These are phyloP conservation scores for Lodderomyces margitis DNA, from an alignment of 1,139 yeast species.

Conservation along the genomic window DNA sequence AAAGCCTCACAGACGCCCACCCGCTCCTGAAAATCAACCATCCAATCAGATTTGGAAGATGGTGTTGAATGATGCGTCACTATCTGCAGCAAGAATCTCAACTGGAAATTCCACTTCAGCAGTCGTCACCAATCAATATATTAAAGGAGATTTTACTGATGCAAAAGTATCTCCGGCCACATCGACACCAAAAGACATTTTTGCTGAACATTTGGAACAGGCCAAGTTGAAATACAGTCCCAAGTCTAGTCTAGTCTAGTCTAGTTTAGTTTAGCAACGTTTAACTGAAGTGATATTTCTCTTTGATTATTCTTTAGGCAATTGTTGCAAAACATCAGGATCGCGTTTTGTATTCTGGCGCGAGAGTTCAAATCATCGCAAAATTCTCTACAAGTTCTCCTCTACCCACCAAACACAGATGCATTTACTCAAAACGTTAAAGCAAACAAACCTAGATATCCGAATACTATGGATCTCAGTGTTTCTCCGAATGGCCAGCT, in stretches of 20 bases:
- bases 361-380: too few relatives aligned
- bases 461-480: slow-evolving; percentile 69
- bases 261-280: too few relatives aligned
- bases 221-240: slow-evolving; percentile 11
- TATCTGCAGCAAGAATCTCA: slow-evolving; percentile 51
- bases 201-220: slow-evolving; percentile 14
- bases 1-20: slow-evolving; percentile 3
- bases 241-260: neutral
- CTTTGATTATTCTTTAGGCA: too few relatives aligned
- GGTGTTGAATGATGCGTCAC: slow-evolving; percentile 46
- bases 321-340: too few relatives aligned
- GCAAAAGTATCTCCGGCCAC: neutral
- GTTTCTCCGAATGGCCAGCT: slow-evolving; percentile 70
- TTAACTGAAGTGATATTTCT: too few relatives aligned
- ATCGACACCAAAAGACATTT: slow-evolving; percentile 14
- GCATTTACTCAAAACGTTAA: slow-evolving; percentile 26
- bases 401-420: slow-evolving; percentile 13
- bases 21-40: slow-evolving; percentile 2
- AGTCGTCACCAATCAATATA: slow-evolving; percentile 11
- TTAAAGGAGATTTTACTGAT: slow-evolving; percentile 15
- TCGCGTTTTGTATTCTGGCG: too few relatives aligned
- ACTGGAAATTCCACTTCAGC: slow-evolving; percentile 34
- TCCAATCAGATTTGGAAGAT: slow-evolving; percentile 31
- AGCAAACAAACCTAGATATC: slow-evolving; percentile 48
- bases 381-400: neutral